Base-by-base conservation (phyloP, 2,329 filamentous ascomycete species). In the Aureobasidium sp. region DNA sequence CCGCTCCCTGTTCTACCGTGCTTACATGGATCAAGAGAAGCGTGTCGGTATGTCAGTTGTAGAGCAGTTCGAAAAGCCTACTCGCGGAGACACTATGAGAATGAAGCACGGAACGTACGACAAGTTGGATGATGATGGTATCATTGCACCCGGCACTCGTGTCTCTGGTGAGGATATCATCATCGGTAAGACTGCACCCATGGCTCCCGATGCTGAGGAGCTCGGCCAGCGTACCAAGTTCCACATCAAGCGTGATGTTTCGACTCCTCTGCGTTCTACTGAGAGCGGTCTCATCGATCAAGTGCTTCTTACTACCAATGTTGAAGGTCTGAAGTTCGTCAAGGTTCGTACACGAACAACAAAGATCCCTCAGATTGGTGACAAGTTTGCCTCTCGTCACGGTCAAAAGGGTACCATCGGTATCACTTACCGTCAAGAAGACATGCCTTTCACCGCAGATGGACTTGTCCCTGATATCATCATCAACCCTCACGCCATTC, bases 401-500 rank as follows among this genome's bases (percentile, higher is more conserved):
- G 94, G 94, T 72, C 94, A 99, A 72, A 99, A 99, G 78, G 94
- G 94, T 79, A 99, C 94, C 1, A 97, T 99, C 72, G 95, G 95
- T 85, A 93, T 99, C 67, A 97, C 94, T 1, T 99, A 95, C 76
- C 86, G 93, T 54, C 90, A 96, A 69, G 94, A 99, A 75, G 95
- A 99, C 72, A 99, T 99, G 95, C 95, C 95, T 0, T 99, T 99
- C 75, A 94, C 91, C 3, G 81, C 86, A 41, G 91, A 97, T 73
- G 94, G 95, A 69, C 84, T 99, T 59, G 89, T 88, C 0, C 94
- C 95, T 0, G 95, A 99, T 76, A 82, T 99, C 65, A 97, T 99
- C 76, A 97, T 99, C 81, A 99, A 99, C 76, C 94, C 94, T 1
- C 94, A 99, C 82, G 95, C 94, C 72, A 99, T 99, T 83, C 94